Base-by-base conservation (phyloP, 176 grass and related monocot species). In the Lolium multiflorum region DNA sequence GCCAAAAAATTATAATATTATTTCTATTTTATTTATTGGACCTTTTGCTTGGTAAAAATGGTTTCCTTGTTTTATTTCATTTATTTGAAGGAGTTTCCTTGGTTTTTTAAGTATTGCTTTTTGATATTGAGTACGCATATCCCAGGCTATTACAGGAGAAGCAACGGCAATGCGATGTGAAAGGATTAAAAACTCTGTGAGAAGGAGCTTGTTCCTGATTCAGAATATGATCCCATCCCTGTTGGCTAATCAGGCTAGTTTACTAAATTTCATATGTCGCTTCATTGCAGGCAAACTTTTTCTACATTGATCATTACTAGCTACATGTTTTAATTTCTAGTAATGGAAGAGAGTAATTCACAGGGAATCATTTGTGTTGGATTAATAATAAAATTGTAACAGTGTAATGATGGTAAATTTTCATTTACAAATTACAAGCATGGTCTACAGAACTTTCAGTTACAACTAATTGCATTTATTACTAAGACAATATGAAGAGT, bases 101-200 rank as follows among this genome's bases (percentile, higher is more conserved):
- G 57, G 41, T n/a, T 84, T n/a, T 43, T 75, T 17, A 78, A 17
- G 46, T 72, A 76, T 79, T 64, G 16, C 6, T 61, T 76, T 61
- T 26, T 75, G 16, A 84, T 76, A 64, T 64, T 75, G 44, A 38
- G 31, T 63, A 80, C 58, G 68, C 43, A 6, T 4, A 24, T 78
- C 83, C 62, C 87, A 97, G 95, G 95, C 92, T 82, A 85, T 94
- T 81, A 97, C 92, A 12, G 92, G 92, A 71, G 88, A 94, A 78
- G 54, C 92, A 5, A 91, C 83, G 81, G 81, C 89, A 66, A 77
- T 82, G 62, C 81, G 92, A 79, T 97, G 95, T 72, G 92, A 89
- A 85, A 91, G 74, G 85, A 92, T 92, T 75, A 91, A 81, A 60
- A 83, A 83, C 49, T 91, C 84, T 4, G 76, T 97, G 54, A 91